A percentile compares a stretch with the other conserved stretches of the same genome.
Conservation (phyloP, 371 early-diverging fungal genomes). For the Mortierella sp. region DNA sequence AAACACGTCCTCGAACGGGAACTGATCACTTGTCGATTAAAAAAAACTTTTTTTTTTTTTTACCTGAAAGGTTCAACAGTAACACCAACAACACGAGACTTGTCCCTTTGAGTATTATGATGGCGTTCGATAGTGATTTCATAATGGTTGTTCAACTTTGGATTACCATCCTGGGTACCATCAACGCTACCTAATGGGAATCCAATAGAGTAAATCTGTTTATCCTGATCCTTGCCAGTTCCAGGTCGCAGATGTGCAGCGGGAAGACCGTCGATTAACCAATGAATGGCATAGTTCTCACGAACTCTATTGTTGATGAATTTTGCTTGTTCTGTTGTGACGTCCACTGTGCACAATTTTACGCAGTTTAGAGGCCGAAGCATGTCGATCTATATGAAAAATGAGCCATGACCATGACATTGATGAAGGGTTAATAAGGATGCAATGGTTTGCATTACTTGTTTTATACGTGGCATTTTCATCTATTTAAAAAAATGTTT, state of each 20-base stretch:
- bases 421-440: neutral
- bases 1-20: neutral
- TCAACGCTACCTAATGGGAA: slow-evolving; percentile 74
- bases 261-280: slow-evolving; percentile 94
- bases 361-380: slow-evolving; percentile 66
- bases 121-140: slow-evolving; percentile 89
- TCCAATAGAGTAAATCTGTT: slow-evolving; percentile 80
- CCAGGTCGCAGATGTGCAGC: slow-evolving; percentile 79
- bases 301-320: slow-evolving; percentile 89
- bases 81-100: slow-evolving; percentile 93
- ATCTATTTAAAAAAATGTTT: slow-evolving; percentile 31
- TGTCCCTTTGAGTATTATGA: slow-evolving; percentile 61
- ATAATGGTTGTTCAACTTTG: slow-evolving; percentile 89
- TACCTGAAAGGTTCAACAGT: slow-evolving; percentile 77
- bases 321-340: slow-evolving; percentile 78
- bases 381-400: slow-evolving; percentile 68
- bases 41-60: neutral
- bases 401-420: neutral
- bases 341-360: slow-evolving; percentile 69
- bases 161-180: slow-evolving; percentile 21
- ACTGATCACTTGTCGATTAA: neutral
- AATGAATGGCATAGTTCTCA: slow-evolving; percentile 86
- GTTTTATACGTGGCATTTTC: no score
- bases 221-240: slow-evolving; percentile 33
- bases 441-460: neutral